These are phyloP conservation scores for Adansonia digitata DNA, from an alignment of 345 rosid genomes.

Conservation along the genomic window DNA sequence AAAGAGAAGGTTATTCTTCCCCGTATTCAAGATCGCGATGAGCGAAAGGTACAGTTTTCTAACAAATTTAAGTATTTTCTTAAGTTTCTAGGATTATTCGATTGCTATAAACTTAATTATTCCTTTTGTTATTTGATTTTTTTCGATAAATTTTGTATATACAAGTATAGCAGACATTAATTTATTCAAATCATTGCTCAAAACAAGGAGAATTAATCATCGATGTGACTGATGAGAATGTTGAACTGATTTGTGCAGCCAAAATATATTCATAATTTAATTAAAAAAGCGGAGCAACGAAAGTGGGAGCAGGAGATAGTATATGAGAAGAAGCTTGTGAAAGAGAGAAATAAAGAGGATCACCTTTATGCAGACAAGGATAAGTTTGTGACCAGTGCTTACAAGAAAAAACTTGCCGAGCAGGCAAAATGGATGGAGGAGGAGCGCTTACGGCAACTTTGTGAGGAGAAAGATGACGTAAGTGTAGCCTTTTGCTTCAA, in stretches of 20 bases:
- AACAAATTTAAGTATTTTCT: not conserved
- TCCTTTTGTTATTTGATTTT: not conserved
- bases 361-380: conserved; percentile 85
- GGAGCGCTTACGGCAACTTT: conserved; percentile 63
- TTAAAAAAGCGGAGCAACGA: conserved; percentile 63
- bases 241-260: conserved; percentile 44
- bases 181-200: not conserved
- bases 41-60: conserved; percentile 51
- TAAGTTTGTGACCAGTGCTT: conserved; percentile 70
- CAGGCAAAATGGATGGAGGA: conserved; percentile 73
- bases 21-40: conserved; percentile 49
- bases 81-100: not conserved
- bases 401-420: conserved; percentile 82
- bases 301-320: conserved; percentile 68
- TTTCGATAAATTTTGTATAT: not conserved
- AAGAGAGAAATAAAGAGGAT: conserved; percentile 81
- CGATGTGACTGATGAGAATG: conserved; percentile 3
- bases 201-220: not conserved
- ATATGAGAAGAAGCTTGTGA: conserved; percentile 75
- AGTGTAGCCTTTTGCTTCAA: conserved; percentile 20
- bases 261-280: conserved; percentile 58
- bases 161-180: not conserved
- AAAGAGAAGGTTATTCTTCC: conserved; percentile 57
- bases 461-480: conserved; percentile 90
- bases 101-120: not conserved